Base-by-base conservation (phyloP, 2,329 filamentous ascomycete genomes). In the Triangularia setosa region DNA sequence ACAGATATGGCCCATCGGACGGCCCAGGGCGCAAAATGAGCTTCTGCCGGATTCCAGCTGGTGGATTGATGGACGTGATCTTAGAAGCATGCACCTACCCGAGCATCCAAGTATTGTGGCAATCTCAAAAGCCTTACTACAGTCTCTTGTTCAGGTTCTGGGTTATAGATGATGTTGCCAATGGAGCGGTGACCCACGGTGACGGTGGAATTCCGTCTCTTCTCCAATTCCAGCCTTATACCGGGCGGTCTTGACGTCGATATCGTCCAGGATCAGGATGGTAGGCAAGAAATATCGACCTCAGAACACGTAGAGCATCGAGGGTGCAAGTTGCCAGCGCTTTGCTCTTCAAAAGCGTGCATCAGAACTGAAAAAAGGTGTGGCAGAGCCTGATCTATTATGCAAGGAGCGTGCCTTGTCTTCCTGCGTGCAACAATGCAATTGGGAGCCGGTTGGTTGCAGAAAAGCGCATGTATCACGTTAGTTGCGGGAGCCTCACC, bases 271-370 rank as follows among this genome's bases (percentile, higher is more conserved):
- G 24, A 25, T 33, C 48, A 21, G 33, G 27, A 28, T n/a, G 40
- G 44, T n/a, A 27, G n/a, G 16, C 14, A 24, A 60, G 33, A 25
- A n/a, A 58, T 18, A 33, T 48, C 30, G 8, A 55, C 44, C 23
- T 21, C 60, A 53, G 52, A 60, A 63, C 66, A 67, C 66, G 66
- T 67, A 64, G 64, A 53, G 35, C 33, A n/a, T 44, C 12, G 59
- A 58, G 59, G 60, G 60, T 44, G 60, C 55, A 53, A 16, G 58
- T 62, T 60, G 21, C 57, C 44, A 25, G 48, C 14, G 55, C 44
- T 57, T 33, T 56, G 21, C 9, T 16, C 12, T 23, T 48, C 28
- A 28, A 7, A 21, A n/a, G 14, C 40, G 56, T 18, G 53, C 56
- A 44, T 33, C 52, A 21, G 12, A 27, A 40, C 35, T 24, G 57